Evolutionary conservation across 495 filamentous ascomycete genomes (phyloP), one percentile per base, ranked within the genome.

Genomic region (Annulohypoxylon bovei): DNA sequence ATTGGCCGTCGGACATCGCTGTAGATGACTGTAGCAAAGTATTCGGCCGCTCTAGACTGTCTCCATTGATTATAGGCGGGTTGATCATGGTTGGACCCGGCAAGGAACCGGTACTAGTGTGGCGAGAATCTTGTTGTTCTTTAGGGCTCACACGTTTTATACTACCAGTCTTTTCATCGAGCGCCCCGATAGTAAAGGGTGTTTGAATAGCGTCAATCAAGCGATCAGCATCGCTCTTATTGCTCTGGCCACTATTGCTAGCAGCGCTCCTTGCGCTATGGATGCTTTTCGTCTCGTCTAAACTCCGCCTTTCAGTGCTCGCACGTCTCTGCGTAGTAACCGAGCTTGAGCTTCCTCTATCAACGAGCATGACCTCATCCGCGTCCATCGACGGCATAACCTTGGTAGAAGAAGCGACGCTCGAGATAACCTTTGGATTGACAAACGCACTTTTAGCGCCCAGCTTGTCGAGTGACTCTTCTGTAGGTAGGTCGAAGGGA

Each of bases 151-250:
- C 63, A 30, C 67, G 70, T 8, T 68, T 40, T 42, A 65, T 23
- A 42, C 28, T 44, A 0, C 46, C 33, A 14, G 35, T 32, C 20
- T 64, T 59, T 27, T 81, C 78, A 4, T 84, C 81, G 22, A 75
- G 74, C n/a, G 80, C 79, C 22, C 78, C 79, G 7, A 84, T 63
- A 11, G 84, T 49, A 1, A 87, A 70, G 3, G 91, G 84, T 50
- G 88, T 88, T 66, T 90, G 87, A 16, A 94, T 92, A 1, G 90
- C 91, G 62, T 90, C 90, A 50, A 93, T 93, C 2, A 94, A 81
- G 23, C 91, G 77, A 69, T 94, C 91, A 0, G 90, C 90, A 35
- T 93, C 91, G 68, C 90, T 93, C 74, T 81, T 85, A 9, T 74
- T 79, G 67, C 89, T 92, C 56, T 76, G 85, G 33, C 72, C 79